Conservation (phyloP, 495 filamentous ascomycete genomes). For the Aspergillus nidulans region DNA sequence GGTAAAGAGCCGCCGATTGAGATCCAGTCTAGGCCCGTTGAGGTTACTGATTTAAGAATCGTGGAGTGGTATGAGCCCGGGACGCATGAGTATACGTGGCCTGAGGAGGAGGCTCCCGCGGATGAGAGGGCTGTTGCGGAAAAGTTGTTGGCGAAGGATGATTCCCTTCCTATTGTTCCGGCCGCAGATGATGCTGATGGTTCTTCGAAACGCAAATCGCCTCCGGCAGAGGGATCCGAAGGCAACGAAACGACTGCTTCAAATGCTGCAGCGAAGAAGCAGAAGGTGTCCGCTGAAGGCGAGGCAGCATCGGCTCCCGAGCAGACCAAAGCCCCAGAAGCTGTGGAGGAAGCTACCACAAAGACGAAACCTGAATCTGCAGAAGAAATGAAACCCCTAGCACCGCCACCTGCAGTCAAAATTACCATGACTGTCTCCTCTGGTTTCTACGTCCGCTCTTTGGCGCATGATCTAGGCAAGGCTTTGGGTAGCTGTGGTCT, state of each 20-base stretch:
- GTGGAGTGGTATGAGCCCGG: constrained; percentile 86
- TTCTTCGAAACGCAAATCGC: constrained; percentile 30
- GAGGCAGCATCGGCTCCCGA: constrained; percentile 8
- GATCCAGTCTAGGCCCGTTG: constrained; percentile 74
- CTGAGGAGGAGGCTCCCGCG: constrained; percentile 64
- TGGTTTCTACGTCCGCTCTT: constrained; percentile 93
- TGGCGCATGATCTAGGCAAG: constrained; percentile 86
- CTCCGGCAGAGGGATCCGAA: constrained; percentile 24
- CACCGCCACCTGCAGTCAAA: constrained; percentile 63
- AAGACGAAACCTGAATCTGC: constrained; percentile 3
- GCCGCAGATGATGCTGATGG: constrained; percentile 16
- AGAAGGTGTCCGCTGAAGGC: constrained; percentile 30
- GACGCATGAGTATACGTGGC: constrained; percentile 67
- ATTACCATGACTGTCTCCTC: constrained; percentile 90
- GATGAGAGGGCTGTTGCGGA: constrained; percentile 71
- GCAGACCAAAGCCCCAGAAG: constrained; percentile 10
- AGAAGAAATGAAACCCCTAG: constrained; percentile 24
- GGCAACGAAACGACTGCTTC: constrained; percentile 10
- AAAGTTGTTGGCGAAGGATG: constrained; percentile 54
- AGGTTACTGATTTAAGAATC: constrained; percentile 69
- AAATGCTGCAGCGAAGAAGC: constrained; percentile 26
- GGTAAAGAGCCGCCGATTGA: constrained; percentile 79
- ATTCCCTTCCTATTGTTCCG: constrained; percentile 18
- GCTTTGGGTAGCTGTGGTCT: constrained; percentile 75
- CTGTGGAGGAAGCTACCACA: constrained; percentile 14